phyloP scores from a whole-genome alignment of 108 stramenopile species.

The Stephanodiscus minutulus region DNA sequence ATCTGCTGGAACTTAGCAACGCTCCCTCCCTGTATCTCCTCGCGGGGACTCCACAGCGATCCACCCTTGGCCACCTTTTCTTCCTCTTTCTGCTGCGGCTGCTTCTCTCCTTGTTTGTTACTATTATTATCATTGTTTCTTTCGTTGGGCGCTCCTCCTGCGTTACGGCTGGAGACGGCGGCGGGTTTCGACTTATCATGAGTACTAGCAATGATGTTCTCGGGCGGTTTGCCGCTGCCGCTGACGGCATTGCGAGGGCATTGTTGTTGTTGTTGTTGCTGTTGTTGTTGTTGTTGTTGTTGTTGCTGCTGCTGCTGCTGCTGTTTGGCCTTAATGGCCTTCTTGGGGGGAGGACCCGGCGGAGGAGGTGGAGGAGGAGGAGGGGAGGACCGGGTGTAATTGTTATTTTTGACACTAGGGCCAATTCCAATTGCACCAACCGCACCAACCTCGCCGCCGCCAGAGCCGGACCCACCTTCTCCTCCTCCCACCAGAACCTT shows the following conservation, averaged over 20 bases:
- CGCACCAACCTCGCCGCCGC: neutral
- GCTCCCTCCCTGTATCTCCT: conserved; percentile 44
- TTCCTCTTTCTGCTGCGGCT: neutral
- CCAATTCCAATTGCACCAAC: neutral
- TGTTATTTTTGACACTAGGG: neutral
- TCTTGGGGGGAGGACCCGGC: conserved; percentile 45
- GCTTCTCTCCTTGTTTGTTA: neutral
- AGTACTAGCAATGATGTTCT: neutral
- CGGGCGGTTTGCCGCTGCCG: neutral
- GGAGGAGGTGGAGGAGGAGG: conserved; percentile 23
- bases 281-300: neutral
- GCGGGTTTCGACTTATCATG: neutral
- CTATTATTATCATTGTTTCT: neutral
- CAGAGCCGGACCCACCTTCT: neutral
- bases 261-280: neutral
- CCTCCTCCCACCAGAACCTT: neutral
- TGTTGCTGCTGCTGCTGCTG: conserved; percentile 1
- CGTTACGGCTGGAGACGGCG: neutral
- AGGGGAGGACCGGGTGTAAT: neutral
- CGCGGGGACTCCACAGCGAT: conserved; percentile 37
- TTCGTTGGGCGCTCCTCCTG: neutral
- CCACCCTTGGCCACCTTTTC: conserved; percentile 12
- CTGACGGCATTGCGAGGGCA: neutral
- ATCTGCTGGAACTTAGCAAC: conserved; percentile 36
- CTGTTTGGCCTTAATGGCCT: conserved; percentile 10